A percentile compares a stretch with the other conserved stretches of the same genome.
Evolutionary conservation across 176 grass and related monocot species (phyloP).

Genomic region (Chloris gayana): DNA sequence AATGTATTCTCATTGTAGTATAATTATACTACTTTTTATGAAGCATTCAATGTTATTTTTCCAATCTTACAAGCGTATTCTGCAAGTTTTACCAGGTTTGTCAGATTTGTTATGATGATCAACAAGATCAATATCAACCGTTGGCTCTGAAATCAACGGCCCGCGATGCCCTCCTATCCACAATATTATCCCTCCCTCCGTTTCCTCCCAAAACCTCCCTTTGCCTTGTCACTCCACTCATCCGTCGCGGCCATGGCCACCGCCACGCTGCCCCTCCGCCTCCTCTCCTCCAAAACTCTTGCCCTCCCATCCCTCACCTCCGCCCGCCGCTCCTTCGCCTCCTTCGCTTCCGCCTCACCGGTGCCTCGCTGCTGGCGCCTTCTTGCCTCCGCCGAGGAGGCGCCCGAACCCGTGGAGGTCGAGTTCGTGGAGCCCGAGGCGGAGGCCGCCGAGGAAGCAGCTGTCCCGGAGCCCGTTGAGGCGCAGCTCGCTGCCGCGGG

Average conservation of each 20-base stretch:
- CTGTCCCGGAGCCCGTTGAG: slow-evolving; percentile 68
- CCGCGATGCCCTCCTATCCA: slow-evolving; percentile 38
- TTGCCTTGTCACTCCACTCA: background rate
- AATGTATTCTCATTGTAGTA: too few relatives aligned
- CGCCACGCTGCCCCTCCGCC: slow-evolving; percentile 59
- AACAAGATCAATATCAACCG: background rate
- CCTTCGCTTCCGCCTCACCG: background rate
- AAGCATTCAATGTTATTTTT: too few relatives aligned
- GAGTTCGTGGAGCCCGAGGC: slow-evolving; percentile 31
- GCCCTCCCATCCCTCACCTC: background rate
- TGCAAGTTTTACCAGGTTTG: too few relatives aligned
- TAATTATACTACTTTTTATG: too few relatives aligned
- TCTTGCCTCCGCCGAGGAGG: slow-evolving; percentile 41
- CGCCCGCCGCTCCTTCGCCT: background rate
- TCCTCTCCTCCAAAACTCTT: slow-evolving; percentile 38
- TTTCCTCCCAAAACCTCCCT: background rate
- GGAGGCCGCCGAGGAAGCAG: slow-evolving; percentile 24
- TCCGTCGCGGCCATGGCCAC: slow-evolving; percentile 45
- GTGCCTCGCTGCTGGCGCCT: slow-evolving; percentile 24
- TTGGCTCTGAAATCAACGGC: background rate
- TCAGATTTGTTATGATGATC: background rate
- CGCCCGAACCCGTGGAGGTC: slow-evolving; percentile 25
- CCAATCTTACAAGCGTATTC: too few relatives aligned
- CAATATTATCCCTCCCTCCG: slow-evolving; percentile 49
- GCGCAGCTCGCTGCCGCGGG: slow-evolving; percentile 60